These are phyloP conservation scores for Calamus simplicifolius DNA, from an alignment of 176 grass and related monocot species.

Conservation along the genomic window DNA sequence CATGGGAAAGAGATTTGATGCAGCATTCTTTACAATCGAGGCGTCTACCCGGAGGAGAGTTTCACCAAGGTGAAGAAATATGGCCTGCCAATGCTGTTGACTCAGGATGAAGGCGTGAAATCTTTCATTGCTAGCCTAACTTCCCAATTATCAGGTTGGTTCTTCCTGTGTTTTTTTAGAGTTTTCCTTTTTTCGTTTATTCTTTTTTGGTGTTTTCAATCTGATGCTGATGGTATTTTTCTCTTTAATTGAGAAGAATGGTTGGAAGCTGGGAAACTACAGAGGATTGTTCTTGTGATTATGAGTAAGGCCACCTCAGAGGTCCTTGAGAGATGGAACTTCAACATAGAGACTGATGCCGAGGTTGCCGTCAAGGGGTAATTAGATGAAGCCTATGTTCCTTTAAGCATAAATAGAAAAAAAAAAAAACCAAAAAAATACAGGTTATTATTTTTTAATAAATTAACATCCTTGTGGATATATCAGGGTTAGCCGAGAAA, in stretches of 20 bases:
- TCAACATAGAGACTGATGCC: conserved; percentile 75
- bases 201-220: background rate
- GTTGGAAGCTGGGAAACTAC: conserved; percentile 82
- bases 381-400: background rate
- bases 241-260: conserved; percentile 43
- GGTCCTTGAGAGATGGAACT: conserved; percentile 97
- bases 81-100: conserved; percentile 80
- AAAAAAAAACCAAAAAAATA: too few species aligned
- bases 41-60: conserved; percentile 85
- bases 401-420: background rate
- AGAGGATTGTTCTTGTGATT: conserved; percentile 87
- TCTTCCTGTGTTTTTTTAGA: background rate
- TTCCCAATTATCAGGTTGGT: conserved; percentile 67
- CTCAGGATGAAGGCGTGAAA: conserved; percentile 80
- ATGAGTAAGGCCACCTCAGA: conserved; percentile 89
- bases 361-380: conserved; percentile 92
- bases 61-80: conserved; percentile 99
- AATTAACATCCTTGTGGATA: too few species aligned
- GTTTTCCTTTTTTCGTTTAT: background rate
- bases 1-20: conserved; percentile 11
- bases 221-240: conserved; percentile 4
- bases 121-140: conserved; percentile 60
- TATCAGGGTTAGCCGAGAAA: conserved; percentile 70
- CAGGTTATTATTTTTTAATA: too few species aligned
- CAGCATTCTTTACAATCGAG: conserved; percentile 95